phyloP scores from a whole-genome alignment of 148 eudicot genomes.

The Rhododendron molle region DNA sequence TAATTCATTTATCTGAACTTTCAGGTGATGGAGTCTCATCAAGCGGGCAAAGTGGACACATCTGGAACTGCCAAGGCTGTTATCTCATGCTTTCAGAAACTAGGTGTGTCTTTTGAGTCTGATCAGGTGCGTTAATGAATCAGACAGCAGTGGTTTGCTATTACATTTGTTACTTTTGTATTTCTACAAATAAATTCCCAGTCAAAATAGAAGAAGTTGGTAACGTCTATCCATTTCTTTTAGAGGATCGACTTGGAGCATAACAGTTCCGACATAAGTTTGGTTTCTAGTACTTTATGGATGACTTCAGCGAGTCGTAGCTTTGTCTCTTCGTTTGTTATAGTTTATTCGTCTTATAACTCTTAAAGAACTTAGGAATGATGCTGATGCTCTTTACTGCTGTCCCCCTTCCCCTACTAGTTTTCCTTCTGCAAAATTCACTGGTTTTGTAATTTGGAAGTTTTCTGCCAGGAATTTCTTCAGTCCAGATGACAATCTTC shows the following conservation, averaged over 20 bases:
- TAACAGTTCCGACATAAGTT: background rate
- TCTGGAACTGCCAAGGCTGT: slow-evolving; percentile 99
- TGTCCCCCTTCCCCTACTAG: background rate
- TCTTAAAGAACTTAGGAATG: background rate
- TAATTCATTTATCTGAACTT: slow-evolving; percentile 9
- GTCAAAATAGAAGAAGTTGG: background rate
- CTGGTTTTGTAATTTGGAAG: background rate
- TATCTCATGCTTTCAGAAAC: slow-evolving; percentile 85
- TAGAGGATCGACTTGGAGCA: background rate
- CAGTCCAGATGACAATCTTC: background rate
- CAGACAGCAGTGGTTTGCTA: background rate
- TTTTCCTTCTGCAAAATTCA: background rate
- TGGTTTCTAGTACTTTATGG: background rate
- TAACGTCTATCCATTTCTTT: background rate
- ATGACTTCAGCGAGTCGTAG: background rate
- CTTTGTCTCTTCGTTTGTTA: background rate
- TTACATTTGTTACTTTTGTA: background rate
- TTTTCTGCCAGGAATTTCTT: background rate
- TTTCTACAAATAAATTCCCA: background rate
- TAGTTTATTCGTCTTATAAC: background rate
- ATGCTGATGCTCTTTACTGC: background rate
- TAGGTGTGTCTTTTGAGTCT: slow-evolving; percentile 68
- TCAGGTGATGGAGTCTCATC: slow-evolving; percentile 93
- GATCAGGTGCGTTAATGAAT: slow-evolving; percentile 47
- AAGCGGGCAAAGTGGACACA: slow-evolving; percentile 68